Evolutionary conservation across 352 stramenopile species (phyloP).

Genomic region (Blastocystis sp.): DNA sequence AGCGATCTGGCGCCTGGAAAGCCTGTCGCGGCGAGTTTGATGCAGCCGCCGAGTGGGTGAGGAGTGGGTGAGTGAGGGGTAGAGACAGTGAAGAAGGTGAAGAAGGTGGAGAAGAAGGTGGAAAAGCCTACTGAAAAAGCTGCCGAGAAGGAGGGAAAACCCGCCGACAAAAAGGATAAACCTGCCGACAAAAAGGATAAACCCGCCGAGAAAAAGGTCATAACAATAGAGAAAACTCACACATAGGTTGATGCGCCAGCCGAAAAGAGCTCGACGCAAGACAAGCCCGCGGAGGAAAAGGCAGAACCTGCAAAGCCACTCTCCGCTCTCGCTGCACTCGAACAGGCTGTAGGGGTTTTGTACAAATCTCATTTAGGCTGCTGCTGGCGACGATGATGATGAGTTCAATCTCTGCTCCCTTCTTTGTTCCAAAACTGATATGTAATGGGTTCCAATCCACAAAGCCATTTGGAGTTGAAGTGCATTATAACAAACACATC

Average conservation of each 20-base stretch:
- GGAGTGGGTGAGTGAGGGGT: not conserved
- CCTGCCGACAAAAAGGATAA: no score
- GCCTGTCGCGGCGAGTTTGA: not conserved
- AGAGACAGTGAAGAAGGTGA: not conserved
- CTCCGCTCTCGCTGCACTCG: not conserved
- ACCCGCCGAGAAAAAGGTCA: no score
- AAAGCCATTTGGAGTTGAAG: no score
- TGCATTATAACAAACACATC: slow-evolving; percentile 32
- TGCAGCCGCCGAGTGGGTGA: no score
- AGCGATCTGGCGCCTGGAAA: slow-evolving; percentile 27
- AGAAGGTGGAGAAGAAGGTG: not conserved
- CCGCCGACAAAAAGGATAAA: no score
- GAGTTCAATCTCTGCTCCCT: slow-evolving; percentile 19
- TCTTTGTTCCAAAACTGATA: no score
- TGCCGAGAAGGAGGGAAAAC: no score
- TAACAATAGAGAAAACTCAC: no score
- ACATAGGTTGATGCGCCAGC: no score
- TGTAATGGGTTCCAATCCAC: no score
- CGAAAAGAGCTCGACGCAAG: no score
- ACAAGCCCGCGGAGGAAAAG: not conserved
- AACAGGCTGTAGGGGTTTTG: not conserved
- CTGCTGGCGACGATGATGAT: slow-evolving; percentile 4
- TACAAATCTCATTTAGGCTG: no score
- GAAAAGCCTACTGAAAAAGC: not conserved
- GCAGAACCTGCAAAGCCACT: not conserved